Evolutionary conservation across 1,284 basidiomycete species (phyloP), one percentile per base, ranked within the genome.

Genomic region (Ustilago cynodontis): DNA sequence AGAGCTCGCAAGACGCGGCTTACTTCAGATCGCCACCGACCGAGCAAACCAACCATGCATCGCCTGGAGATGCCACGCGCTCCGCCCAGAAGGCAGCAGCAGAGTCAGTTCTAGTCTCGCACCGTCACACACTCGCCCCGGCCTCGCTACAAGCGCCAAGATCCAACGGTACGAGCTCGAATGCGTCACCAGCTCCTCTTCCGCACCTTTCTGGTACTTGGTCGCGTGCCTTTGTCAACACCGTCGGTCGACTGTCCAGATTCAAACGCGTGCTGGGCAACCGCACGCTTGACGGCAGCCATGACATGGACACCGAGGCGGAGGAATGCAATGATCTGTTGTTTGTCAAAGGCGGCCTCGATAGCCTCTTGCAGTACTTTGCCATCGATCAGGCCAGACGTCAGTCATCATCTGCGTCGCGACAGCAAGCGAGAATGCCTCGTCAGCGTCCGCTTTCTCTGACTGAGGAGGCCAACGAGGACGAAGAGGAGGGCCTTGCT

Each of bases 191-290:
- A 6, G 82, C 43, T 49, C 71, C 49, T 64, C 79, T 72, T 77
- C 55, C 72, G 71, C 31, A 79, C 11, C 52, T 77, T 6, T 58
- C 77, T 11, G 91, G 88, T 77, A 88, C 91, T 0, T 87, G 93
- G 28, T 93, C 92, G 0, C 89, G 92, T 4, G 93, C 90, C 13
- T 90, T 94, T 55, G 92, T 93, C 49, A 93, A 91, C 86, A 93
- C 93, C 1, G 91, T 93, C 55, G 92, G 93, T 2, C 89, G 91
- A 3, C 86, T 94, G 16, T 93, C 93, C 9, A 88, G 92, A n/a
- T 93, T 93, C 91, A 92, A 89, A 77, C 89, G 92, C 2, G 92
- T 92, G 14, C 84, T 93, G 51, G 65, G 62, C 20, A 70, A 31
- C 29, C 75, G 65, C 9, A 65, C 67, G 35, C 31, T 63, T 24